Evolutionary conservation across 2,329 filamentous ascomycete genomes (phyloP), one percentile per base, ranked within the genome.

Genomic region (Gremmenia infestans): DNA sequence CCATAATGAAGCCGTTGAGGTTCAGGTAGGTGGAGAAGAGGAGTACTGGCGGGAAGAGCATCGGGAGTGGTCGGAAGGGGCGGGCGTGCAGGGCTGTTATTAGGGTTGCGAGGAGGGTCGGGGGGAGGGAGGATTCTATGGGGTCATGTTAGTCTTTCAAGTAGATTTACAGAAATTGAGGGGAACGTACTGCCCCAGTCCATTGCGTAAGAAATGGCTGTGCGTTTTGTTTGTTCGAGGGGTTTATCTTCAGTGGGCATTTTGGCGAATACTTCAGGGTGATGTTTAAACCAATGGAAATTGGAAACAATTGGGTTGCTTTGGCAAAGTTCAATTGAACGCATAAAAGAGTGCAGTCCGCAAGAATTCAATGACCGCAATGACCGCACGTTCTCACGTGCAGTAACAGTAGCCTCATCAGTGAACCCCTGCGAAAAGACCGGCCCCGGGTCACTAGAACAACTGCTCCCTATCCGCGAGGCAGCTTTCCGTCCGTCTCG

Each of bases 1-100:
- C 86, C 49, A 79, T 80, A 67, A 82, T 81, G 72, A 80, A 86
- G 57, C 78, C 77, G 60, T 78, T 77, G 32, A 88, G 66, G 67
- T 87, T 88, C 46, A 87, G 73, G 66, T 88, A 88, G 55, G 81
- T 81, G 51, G 80, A 80, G 72, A 87, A 85, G 56, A 88, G 76
- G 3, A 88, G 76, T 54, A 86, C 73, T 2, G 85, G 84, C 4
- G 85, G 80, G 68, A 88, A 88, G 60, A 85, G 71, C 79, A 88
- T 84, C 4, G 85, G 85, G 0, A 88, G 74, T 6, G 76, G 67
- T 67, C 85, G 83, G 70, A 86, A 83, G 7, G 86, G 85, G n/a
- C 82, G 81, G 45, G 80, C 74, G 73, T 87, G 81, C 64, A 87
- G 82, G 11, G 84, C 82, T 42, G 83, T 80, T 62, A 88, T 80